Conservation (phyloP, 2,329 filamentous ascomycete species). For the Paraphaeosphaeria minitans region DNA sequence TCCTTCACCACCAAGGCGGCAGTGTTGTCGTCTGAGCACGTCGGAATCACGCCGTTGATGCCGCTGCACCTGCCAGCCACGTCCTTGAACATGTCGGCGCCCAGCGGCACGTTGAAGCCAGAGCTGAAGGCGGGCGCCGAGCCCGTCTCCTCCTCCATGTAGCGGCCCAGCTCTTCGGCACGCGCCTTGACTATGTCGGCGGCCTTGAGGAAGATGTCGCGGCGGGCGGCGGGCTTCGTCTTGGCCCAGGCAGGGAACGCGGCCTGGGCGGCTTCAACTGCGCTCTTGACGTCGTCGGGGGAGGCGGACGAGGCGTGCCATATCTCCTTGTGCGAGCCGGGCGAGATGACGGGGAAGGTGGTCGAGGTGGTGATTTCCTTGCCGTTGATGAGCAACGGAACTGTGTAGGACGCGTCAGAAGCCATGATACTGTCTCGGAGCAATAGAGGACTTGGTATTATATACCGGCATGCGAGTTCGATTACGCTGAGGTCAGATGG, state of each 20-base stretch:
- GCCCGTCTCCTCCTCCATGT: conserved; percentile 66
- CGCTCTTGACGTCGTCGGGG: conserved; percentile 60
- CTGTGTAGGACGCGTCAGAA: conserved; percentile 35
- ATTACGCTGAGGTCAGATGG: neutral
- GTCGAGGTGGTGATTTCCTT: conserved; percentile 54
- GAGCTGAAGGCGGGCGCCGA: conserved; percentile 47
- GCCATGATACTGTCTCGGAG: conserved; percentile 11
- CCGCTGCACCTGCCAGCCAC: conserved; percentile 57
- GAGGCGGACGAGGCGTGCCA: conserved; percentile 64
- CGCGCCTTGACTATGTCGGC: conserved; percentile 67
- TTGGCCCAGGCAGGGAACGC: conserved; percentile 74
- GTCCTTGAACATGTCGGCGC: conserved; percentile 56
- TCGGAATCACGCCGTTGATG: conserved; percentile 57
- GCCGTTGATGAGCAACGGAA: conserved; percentile 57
- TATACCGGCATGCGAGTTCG: neutral
- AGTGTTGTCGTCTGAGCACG: conserved; percentile 55
- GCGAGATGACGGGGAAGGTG: conserved; percentile 63
- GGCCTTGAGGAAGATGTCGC: conserved; percentile 72
- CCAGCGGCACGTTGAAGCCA: conserved; percentile 49
- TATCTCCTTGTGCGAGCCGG: conserved; percentile 58
- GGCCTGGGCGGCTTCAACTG: conserved; percentile 64
- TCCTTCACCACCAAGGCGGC: conserved; percentile 72
- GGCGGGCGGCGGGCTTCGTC: conserved; percentile 64
- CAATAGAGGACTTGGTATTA: neutral
- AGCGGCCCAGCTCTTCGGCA: conserved; percentile 63